A percentile compares a stretch with the other conserved stretches of the same genome.
These are phyloP conservation scores for Fraxinus latifolia DNA, from an alignment of 305 asterid genomes.

Conservation along the genomic window DNA sequence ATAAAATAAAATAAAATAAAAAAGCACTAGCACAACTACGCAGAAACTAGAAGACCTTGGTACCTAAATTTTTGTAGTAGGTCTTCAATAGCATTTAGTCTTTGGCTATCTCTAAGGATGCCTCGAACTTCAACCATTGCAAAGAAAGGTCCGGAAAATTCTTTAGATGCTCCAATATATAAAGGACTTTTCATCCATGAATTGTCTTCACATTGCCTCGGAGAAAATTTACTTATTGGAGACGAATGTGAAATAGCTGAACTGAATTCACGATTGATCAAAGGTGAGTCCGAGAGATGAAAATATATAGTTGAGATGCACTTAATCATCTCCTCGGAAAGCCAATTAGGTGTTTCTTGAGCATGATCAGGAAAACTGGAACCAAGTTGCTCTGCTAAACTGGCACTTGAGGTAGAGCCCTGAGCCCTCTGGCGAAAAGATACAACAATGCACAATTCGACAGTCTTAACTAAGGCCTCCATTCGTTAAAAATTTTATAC, in stretches of 20 bases:
- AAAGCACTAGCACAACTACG: background rate
- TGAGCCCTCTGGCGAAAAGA: slow-evolving; percentile 43
- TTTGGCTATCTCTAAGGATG: slow-evolving; percentile 47
- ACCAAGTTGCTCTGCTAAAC: slow-evolving; percentile 32
- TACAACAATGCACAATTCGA: background rate
- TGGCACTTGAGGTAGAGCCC: slow-evolving; percentile 31
- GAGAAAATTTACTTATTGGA: slow-evolving; percentile 37
- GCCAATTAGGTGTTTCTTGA: slow-evolving; percentile 51
- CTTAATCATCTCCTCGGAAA: slow-evolving; percentile 89
- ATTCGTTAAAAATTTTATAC: background rate
- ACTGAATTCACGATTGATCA: slow-evolving; percentile 27
- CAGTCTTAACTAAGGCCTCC: background rate
- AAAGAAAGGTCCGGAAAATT: slow-evolving; percentile 34
- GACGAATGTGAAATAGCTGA: slow-evolving; percentile 43
- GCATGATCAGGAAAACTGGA: slow-evolving; percentile 29
- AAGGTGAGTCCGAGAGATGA: slow-evolving; percentile 69
- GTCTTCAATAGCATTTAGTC: slow-evolving; percentile 49
- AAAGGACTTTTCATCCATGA: slow-evolving; percentile 40
- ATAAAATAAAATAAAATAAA: background rate
- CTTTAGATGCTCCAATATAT: slow-evolving; percentile 33
- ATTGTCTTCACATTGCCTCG: slow-evolving; percentile 32
- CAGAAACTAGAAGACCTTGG: background rate
- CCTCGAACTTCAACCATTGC: slow-evolving; percentile 54
- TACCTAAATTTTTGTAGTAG: slow-evolving; percentile 63
- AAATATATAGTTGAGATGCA: slow-evolving; percentile 71